Conservation (phyloP, 192 early-diverging fungal species). For the Chytriomyces hyalinus region DNA sequence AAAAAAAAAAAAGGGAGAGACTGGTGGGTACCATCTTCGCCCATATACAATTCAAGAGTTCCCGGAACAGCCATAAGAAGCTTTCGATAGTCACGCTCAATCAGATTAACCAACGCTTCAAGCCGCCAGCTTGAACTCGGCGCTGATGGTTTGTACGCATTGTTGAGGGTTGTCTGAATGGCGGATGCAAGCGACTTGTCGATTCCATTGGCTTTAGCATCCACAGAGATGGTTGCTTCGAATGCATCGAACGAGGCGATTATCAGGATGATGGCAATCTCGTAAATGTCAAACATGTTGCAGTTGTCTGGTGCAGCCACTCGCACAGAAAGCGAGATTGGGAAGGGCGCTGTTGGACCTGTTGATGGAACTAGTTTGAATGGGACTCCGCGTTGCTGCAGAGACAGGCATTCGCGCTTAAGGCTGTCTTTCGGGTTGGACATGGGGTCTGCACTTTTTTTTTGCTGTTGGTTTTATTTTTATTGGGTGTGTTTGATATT, state of each 20-base stretch:
- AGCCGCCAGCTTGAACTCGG: neutral
- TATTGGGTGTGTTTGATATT: no score
- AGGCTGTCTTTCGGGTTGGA: neutral
- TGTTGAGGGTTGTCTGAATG: neutral
- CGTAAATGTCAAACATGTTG: neutral
- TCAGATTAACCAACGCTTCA: neutral
- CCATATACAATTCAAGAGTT: constrained; percentile 1
- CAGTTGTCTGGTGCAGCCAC: neutral
- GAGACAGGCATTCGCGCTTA: neutral
- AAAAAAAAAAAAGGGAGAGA: no score
- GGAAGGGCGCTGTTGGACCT: neutral
- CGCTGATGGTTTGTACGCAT: no score
- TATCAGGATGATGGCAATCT: neutral
- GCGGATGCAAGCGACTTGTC: neutral
- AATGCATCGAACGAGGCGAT: neutral
- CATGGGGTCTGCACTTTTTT: no score
- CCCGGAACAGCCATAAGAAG: neutral
- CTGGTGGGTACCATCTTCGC: neutral
- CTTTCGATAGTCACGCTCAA: neutral
- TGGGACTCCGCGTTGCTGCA: neutral
- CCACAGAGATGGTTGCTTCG: neutral
- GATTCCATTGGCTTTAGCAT: neutral
- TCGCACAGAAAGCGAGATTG: neutral
- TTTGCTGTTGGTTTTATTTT: no score
- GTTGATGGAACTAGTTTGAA: neutral